Percentiles rank a stretch among this genome's conserved stretches.
phyloP scores from a whole-genome alignment of 2,329 filamentous ascomycete genomes.

The Cyanodermella asteris region DNA sequence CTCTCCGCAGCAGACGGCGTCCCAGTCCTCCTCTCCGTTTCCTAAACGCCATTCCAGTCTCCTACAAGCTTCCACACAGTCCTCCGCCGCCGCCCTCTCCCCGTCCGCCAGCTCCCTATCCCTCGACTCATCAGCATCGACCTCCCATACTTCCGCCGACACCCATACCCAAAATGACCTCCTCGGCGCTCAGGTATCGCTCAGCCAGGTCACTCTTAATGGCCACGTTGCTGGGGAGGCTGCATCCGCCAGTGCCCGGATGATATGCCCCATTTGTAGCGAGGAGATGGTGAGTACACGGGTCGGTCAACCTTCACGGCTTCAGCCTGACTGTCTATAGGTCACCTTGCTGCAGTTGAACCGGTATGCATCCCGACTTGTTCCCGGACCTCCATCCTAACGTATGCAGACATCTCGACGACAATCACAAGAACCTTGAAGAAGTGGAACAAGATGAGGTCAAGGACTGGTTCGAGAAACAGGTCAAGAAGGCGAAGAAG shows the following conservation, averaged over 20 bases:
- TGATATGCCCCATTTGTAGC: conserved; percentile 92
- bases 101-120: conserved; percentile 55
- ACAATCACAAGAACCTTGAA: conserved; percentile 73
- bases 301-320: background rate
- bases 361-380: conserved; percentile 24
- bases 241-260: conserved; percentile 37
- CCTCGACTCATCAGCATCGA: conserved; percentile 52
- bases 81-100: too few species aligned
- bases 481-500: conserved; percentile 78
- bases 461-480: conserved; percentile 90
- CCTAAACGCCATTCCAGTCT: conserved; percentile 21
- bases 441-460: conserved; percentile 81
- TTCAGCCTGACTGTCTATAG: conserved; percentile 21
- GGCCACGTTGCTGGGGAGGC: conserved; percentile 25
- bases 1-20: too few species aligned
- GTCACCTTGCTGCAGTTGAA: conserved; percentile 86
- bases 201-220: conserved; percentile 33
- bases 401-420: conserved; percentile 46
- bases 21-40: conserved; percentile 41
- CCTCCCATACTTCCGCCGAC: conserved; percentile 46
- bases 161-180: conserved; percentile 60
- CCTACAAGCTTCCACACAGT: too few species aligned
- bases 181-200: conserved; percentile 60
- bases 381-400: conserved; percentile 9
- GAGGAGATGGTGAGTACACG: conserved; percentile 66